These are phyloP conservation scores for Phytophthora palmivora DNA, from an alignment of 352 stramenopile genomes.

Conservation along the genomic window DNA sequence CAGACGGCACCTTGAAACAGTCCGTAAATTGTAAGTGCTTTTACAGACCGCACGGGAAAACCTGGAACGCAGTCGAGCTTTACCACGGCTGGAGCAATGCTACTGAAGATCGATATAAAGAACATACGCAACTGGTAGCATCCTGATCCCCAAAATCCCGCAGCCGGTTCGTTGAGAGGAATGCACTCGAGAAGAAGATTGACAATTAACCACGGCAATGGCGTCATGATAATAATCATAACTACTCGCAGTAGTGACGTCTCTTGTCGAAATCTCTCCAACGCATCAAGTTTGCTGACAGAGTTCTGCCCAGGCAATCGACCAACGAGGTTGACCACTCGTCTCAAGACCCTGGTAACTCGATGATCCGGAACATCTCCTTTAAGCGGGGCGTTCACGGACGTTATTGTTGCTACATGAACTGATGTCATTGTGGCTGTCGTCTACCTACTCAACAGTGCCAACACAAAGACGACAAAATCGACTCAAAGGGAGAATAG, in stretches of 20 bases:
- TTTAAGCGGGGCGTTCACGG: neutral
- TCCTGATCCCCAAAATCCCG: slow-evolving; percentile 23
- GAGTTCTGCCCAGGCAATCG: slow-evolving; percentile 35
- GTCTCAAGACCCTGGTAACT: neutral
- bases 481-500: neutral
- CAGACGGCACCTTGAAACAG: slow-evolving; percentile 25
- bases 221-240: slow-evolving; percentile 28
- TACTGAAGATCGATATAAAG: slow-evolving; percentile 21
- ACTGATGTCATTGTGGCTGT: neutral
- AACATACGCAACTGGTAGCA: slow-evolving; percentile 41
- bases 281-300: slow-evolving; percentile 43
- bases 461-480: neutral
- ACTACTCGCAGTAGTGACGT: slow-evolving; percentile 5
- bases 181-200: slow-evolving; percentile 42
- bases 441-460: neutral
- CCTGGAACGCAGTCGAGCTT: slow-evolving; percentile 41
- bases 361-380: neutral
- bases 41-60: slow-evolving; percentile 20
- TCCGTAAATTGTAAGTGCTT: slow-evolving; percentile 11
- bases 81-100: slow-evolving; percentile 13
- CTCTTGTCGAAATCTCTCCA: slow-evolving; percentile 22
- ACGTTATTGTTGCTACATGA: neutral
- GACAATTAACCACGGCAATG: slow-evolving; percentile 34
- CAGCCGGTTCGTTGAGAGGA: slow-evolving; percentile 23
- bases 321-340: slow-evolving; percentile 5